phyloP scores from a whole-genome alignment of 495 filamentous ascomycete species.

The Jackrogersella multiformis region DNA sequence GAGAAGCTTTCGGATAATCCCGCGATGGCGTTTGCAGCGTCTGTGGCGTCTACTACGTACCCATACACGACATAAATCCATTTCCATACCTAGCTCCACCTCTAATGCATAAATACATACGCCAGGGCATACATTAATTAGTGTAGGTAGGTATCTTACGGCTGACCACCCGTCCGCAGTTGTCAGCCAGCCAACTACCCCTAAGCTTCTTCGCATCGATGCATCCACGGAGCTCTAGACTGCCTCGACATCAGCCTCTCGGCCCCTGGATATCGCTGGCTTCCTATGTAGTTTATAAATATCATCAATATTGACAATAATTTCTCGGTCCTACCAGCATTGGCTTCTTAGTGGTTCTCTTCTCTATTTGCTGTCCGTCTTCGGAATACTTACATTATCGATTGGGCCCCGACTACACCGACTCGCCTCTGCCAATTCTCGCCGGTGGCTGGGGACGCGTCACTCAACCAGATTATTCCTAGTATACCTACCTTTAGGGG shows the following conservation, averaged over 20 bases:
- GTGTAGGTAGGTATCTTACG: too few relatives aligned
- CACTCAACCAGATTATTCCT: neutral
- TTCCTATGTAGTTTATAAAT: neutral
- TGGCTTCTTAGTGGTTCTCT: neutral
- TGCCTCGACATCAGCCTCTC: constrained; percentile 1
- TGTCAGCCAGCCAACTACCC: constrained; percentile 5
- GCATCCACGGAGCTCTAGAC: constrained; percentile 18
- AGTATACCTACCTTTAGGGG: neutral
- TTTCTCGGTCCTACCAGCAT: neutral
- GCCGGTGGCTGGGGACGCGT: neutral
- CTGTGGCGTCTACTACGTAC: constrained; percentile 6
- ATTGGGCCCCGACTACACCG: neutral
- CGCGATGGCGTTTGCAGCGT: constrained; percentile 26
- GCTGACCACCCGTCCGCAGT: constrained; percentile 19
- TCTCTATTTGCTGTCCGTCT: neutral
- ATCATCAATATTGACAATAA: constrained; percentile 34
- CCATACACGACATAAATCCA: neutral
- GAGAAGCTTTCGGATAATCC: constrained; percentile 7
- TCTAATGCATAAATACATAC: neutral
- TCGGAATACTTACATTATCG: neutral
- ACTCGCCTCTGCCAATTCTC: neutral
- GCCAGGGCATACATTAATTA: too few relatives aligned
- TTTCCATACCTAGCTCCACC: neutral
- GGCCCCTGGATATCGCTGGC: neutral
- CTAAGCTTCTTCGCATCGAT: constrained; percentile 8